Percentiles rank a stretch among this genome's conserved stretches.
Conservation (phyloP, 805 yeast species). For the Kodamaea restingae region DNA sequence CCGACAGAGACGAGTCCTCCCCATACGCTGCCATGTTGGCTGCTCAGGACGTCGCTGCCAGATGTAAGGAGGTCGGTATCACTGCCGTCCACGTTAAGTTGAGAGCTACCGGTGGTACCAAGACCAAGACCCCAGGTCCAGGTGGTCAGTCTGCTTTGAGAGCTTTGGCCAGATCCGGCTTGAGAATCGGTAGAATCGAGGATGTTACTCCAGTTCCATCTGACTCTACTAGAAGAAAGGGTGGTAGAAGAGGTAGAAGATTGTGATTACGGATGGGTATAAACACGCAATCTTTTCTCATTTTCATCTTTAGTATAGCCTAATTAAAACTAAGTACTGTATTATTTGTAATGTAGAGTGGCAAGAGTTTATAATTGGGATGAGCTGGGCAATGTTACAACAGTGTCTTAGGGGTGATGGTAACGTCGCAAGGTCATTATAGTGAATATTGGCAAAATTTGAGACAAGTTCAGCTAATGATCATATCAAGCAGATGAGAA, state of each 20-base stretch:
- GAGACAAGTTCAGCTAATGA: no score
- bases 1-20: conserved; percentile 99
- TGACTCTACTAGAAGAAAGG: conserved; percentile 99
- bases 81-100: conserved; percentile 99
- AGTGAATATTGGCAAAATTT: no score
- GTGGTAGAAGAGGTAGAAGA: conserved; percentile 99
- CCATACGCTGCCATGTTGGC: conserved; percentile 99
- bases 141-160: conserved; percentile 99
- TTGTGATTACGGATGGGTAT: conserved; percentile 46
- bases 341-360: background rate
- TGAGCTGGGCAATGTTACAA: no score
- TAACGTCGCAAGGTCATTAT: no score
- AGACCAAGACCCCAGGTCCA: conserved; percentile 99
- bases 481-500: no score
- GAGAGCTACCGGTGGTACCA: conserved; percentile 99
- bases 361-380: background rate
- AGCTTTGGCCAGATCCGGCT: conserved; percentile 99
- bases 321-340: conserved; percentile 4
- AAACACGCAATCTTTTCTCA: conserved; percentile 1
- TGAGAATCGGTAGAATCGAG: conserved; percentile 99
- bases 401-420: background rate
- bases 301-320: conserved; percentile 5
- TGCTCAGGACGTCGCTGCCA: conserved; percentile 98
- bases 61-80: conserved; percentile 99
- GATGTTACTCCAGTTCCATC: conserved; percentile 99